A percentile compares a stretch with the other conserved stretches of the same genome.
Evolutionary conservation across 352 stramenopile species (phyloP).

Genomic region (Peronospora destructor): DNA sequence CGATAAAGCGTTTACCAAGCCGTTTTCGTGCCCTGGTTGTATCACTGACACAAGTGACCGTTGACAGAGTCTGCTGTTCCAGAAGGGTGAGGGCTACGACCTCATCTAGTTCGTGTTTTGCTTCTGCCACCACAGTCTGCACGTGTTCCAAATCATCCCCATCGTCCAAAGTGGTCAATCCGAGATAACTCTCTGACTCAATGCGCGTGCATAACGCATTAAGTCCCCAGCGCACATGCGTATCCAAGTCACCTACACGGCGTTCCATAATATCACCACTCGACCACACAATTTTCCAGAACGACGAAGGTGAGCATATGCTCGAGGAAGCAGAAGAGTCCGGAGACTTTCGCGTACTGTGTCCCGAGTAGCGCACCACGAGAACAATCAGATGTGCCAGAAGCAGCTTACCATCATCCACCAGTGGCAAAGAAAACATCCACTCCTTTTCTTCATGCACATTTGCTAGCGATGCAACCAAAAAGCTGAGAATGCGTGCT

Average conservation of each 20-base stretch:
- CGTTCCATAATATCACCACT: conserved; percentile 41
- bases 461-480: conserved; percentile 39
- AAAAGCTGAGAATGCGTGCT: conserved; percentile 55
- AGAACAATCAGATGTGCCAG: conserved; percentile 57
- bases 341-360: conserved; percentile 12
- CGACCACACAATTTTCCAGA: conserved; percentile 54
- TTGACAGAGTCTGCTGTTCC: conserved; percentile 43
- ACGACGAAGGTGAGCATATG: conserved; percentile 42
- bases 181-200: conserved; percentile 49
- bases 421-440: conserved; percentile 43
- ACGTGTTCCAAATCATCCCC: conserved; percentile 17
- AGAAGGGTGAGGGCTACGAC: conserved; percentile 52
- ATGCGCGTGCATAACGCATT: conserved; percentile 47
- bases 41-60: conserved; percentile 7
- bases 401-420: conserved; percentile 50
- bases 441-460: conserved; percentile 39
- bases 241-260: conserved; percentile 60
- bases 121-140: conserved; percentile 6
- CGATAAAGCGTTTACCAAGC: conserved; percentile 49
- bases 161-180: conserved; percentile 24
- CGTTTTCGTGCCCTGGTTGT: conserved; percentile 12
- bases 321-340: conserved; percentile 7
- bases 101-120: conserved; percentile 42
- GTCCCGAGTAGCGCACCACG: conserved; percentile 45
- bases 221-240: conserved; percentile 48